These are phyloP conservation scores for Waltergamsia citrina DNA, from an alignment of 2,329 filamentous ascomycete genomes.

Conservation along the genomic window DNA sequence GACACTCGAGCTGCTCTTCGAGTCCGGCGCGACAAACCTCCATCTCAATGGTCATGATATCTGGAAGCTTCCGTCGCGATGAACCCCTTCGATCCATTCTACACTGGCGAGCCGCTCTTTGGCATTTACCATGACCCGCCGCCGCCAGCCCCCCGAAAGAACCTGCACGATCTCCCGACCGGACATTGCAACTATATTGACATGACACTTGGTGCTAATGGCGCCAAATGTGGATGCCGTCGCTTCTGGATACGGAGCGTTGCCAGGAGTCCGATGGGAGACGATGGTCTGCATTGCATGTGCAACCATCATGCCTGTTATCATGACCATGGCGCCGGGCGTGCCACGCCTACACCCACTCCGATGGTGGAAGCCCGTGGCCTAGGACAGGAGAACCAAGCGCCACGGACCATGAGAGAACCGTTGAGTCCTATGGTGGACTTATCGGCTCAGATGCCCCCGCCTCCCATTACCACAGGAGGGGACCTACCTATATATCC, in stretches of 20 bases:
- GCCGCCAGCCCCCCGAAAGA: conserved; percentile 8
- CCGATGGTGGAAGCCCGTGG: conserved; percentile 12
- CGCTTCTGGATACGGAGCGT: conserved; percentile 46
- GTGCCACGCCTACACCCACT: conserved; percentile 7
- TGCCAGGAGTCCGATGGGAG: conserved; percentile 14
- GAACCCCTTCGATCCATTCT: conserved; percentile 34
- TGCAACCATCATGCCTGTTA: conserved; percentile 54
- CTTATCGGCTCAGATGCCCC: conserved; percentile 29
- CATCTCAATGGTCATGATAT: too few relatives aligned
- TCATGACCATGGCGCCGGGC: conserved; percentile 36
- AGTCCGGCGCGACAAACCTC: too few relatives aligned
- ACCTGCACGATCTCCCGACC: conserved; percentile 29
- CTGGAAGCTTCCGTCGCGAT: conserved; percentile 43
- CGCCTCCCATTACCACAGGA: conserved; percentile 22
- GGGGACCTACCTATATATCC: conserved; percentile 31
- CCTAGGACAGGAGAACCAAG: conserved; percentile 42
- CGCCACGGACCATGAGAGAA: conserved; percentile 34
- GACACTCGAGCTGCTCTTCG: too few relatives aligned
- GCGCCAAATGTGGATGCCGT: conserved; percentile 47
- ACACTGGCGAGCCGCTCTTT: conserved; percentile 37
- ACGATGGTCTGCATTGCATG: conserved; percentile 41
- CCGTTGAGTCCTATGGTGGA: conserved; percentile 45
- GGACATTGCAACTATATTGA: conserved; percentile 51
- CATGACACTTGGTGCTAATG: conserved; percentile 38
- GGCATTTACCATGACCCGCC: conserved; percentile 44